These are phyloP conservation scores for Gautieria morchelliformis DNA, from an alignment of 768 basidiomycete species.

Conservation along the genomic window DNA sequence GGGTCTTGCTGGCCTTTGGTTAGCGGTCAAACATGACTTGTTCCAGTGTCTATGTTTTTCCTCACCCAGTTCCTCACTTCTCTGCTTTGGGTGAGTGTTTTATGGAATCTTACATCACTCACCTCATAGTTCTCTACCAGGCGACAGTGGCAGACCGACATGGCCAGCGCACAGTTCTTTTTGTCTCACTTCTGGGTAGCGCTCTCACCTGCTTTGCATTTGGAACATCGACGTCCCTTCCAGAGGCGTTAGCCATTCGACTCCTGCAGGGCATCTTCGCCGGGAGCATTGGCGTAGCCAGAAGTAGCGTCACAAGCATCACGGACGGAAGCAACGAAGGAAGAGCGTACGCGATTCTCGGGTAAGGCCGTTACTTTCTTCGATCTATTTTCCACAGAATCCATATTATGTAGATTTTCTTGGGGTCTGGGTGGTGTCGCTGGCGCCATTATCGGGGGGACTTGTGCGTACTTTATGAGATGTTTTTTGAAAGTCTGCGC, in stretches of 20 bases:
- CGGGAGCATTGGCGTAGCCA: constrained; percentile 90
- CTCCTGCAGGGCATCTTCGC: constrained; percentile 87
- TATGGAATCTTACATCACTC: constrained; percentile 6
- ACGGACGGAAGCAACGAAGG: constrained; percentile 92
- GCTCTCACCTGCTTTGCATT: constrained; percentile 70
- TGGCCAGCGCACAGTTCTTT: constrained; percentile 76
- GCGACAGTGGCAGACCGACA: constrained; percentile 92
- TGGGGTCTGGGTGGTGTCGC: constrained; percentile 97
- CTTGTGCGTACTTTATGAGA: constrained; percentile 41
- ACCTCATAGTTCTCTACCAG: constrained; percentile 26
- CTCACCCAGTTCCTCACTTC: constrained; percentile 94
- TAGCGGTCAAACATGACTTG: background rate
- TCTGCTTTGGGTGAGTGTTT: constrained; percentile 66
- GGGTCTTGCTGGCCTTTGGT: constrained; percentile 16
- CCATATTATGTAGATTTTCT: constrained; percentile 50
- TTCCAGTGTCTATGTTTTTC: constrained; percentile 74
- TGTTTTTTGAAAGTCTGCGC: constrained; percentile 8
- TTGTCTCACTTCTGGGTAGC: constrained; percentile 77
- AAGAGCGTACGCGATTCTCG: constrained; percentile 88
- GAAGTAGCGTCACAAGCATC: constrained; percentile 77
- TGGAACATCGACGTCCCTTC: constrained; percentile 64
- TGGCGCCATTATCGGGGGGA: constrained; percentile 78
- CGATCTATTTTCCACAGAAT: background rate
- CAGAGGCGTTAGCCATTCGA: constrained; percentile 79
- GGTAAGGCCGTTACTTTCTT: constrained; percentile 33